Evolutionary conservation across 805 yeast species (phyloP).

Genomic region (Cyberlindnera mississippiensis): DNA sequence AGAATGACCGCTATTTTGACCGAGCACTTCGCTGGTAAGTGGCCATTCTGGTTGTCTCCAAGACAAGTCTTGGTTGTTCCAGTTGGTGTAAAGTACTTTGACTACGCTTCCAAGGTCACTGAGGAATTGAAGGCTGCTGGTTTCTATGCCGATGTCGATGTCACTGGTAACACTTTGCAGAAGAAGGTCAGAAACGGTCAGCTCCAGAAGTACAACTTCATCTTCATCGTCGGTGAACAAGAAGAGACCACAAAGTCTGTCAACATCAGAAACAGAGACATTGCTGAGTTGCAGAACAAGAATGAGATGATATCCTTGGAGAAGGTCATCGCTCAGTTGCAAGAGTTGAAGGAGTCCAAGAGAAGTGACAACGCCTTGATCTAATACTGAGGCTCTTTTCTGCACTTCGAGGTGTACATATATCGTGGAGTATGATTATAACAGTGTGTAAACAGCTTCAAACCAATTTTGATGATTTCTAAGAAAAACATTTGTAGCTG

Average conservation of each 20-base stretch:
- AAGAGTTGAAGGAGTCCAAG: slow-evolving; percentile 63
- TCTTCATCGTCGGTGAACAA: slow-evolving; percentile 95
- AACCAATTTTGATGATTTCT: too few relatives aligned
- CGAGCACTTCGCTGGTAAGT: slow-evolving; percentile 97
- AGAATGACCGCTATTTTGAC: slow-evolving; percentile 98
- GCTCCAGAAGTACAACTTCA: slow-evolving; percentile 88
- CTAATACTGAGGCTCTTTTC: slow-evolving; percentile 6
- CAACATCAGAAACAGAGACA: slow-evolving; percentile 95
- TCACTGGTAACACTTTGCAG: slow-evolving; percentile 92
- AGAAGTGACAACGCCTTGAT: slow-evolving; percentile 59
- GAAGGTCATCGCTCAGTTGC: slow-evolving; percentile 66
- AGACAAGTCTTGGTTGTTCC: slow-evolving; percentile 96
- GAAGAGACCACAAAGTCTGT: slow-evolving; percentile 79
- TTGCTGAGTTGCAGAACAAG: slow-evolving; percentile 89
- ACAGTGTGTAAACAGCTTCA: too few relatives aligned
- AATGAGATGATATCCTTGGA: slow-evolving; percentile 74
- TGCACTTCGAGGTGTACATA: too few relatives aligned
- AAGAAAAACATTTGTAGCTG: too few relatives aligned
- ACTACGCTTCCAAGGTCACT: slow-evolving; percentile 81
- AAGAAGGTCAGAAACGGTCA: slow-evolving; percentile 98
- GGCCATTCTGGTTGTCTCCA: slow-evolving; percentile 99
- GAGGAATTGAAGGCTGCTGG: slow-evolving; percentile 65
- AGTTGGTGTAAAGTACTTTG: slow-evolving; percentile 90
- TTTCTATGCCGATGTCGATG: slow-evolving; percentile 89
- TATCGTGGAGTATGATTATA: too few relatives aligned